Base-by-base conservation (phyloP, 257 asterid species). In the Forsythia viridissima region DNA sequence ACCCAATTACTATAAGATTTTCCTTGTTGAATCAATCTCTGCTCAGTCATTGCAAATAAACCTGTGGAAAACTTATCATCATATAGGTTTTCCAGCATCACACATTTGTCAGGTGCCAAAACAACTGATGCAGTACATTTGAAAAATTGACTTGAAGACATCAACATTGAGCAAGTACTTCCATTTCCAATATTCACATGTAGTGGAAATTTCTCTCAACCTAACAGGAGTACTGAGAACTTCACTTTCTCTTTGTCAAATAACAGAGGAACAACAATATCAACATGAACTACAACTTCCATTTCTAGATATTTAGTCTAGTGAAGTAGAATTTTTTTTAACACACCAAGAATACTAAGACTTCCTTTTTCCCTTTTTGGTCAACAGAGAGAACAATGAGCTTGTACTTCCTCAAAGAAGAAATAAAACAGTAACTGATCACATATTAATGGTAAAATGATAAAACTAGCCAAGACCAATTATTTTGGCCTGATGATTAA, bases 11-110 rank as follows among this genome's bases (percentile, higher is more conserved):
- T 77, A 75, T 88, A 84, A 77, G 57, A 78, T 80, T 86, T 91
- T 68, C 88, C 94, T 65, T 82, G 90, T 81, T 85, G 84, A 81
- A 81, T 81, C 79, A 75, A 66, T 79, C 85, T 87, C 82, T 85
- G 82, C 85, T 95, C 98, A 3, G 97, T 92, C 91, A 95, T 87
- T 48, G 92, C 97, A 80, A 93, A 81, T 79, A 95, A 87, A 87
- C 99, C 99, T 95, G 93, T 65, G 72, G 42, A 10, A 57, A 79
- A 63, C 65, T 41, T 24, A 66, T 74, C 21, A 77, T 70, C 39
- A 75, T 71, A 61, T 42, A 21, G 51, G 9, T 48, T 81, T 70
- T 77, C 77, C 73, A 69, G 65, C 39, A 57, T 40, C 55, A 84
- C 44, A 36, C 69, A 77, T 73, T 72, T 15, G 68, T n/a, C 42